A percentile compares a stretch with the other conserved stretches of the same genome.
These are phyloP conservation scores for Myxozyma neotropica DNA, from an alignment of 805 yeast species.

Conservation along the genomic window DNA sequence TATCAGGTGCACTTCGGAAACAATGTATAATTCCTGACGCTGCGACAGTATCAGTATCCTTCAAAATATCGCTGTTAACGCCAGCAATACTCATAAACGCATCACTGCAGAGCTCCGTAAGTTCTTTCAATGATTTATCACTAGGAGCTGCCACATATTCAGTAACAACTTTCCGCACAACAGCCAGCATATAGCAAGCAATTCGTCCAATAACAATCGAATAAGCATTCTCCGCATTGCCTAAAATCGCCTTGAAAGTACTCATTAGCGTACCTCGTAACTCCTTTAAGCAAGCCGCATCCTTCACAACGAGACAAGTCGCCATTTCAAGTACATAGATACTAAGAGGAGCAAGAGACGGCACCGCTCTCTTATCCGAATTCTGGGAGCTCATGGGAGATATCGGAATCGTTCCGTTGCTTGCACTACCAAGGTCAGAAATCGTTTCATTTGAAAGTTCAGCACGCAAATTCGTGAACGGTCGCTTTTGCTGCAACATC, in stretches of 20 bases:
- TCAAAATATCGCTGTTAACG: conserved; percentile 15
- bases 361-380: not conserved
- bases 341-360: conserved; percentile 27
- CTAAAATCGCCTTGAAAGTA: conserved; percentile 23
- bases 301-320: conserved; percentile 30
- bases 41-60: conserved; percentile 8
- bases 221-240: conserved; percentile 24
- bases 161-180: conserved; percentile 16
- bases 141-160: not conserved
- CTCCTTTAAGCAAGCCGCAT: conserved; percentile 9
- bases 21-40: conserved; percentile 21
- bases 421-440: not conserved
- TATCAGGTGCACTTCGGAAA: conserved; percentile 19
- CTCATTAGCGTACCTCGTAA: conserved; percentile 16
- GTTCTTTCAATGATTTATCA: not conserved
- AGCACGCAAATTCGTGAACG: conserved; percentile 11
- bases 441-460: conserved; percentile 9
- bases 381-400: not conserved
- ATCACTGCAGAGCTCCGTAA: conserved; percentile 8
- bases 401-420: not conserved
- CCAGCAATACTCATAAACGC: conserved; percentile 18
- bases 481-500: conserved; percentile 21
- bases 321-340: conserved; percentile 34
- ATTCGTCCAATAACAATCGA: conserved; percentile 29
- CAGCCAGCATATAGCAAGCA: conserved; percentile 27